Conservation (phyloP, 176 grass and related monocot genomes). For the Elymus sibiricus region DNA sequence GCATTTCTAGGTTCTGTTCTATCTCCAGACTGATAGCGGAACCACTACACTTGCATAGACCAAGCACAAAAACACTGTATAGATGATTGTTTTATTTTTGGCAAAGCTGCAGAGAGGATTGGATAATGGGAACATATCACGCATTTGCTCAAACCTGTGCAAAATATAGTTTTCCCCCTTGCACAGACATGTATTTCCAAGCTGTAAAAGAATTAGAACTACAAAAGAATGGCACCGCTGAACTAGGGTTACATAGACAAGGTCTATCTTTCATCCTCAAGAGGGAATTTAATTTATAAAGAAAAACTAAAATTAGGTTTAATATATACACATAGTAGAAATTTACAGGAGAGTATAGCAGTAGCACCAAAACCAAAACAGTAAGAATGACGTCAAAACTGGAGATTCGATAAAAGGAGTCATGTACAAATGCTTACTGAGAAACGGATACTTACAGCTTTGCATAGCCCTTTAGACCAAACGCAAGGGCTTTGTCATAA, state of each 20-base stretch:
- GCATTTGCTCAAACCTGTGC: neutral
- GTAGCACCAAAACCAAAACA: neutral
- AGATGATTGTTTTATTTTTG: neutral
- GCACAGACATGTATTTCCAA: neutral
- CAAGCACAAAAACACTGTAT: neutral
- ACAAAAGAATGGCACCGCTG: neutral
- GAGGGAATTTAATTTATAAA: neutral
- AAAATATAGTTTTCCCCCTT: neutral
- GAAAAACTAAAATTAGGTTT: neutral
- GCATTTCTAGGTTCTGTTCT: neutral
- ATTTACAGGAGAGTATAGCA: neutral
- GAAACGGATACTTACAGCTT: constrained; percentile 64
- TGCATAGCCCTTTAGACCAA: constrained; percentile 97
- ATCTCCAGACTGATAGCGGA: neutral
- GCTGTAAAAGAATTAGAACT: neutral
- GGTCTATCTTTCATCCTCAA: neutral
- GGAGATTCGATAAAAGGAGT: constrained; percentile 13
- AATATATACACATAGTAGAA: neutral
- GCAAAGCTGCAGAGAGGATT: neutral
- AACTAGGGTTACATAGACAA: constrained; percentile 1
- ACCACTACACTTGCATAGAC: constrained; percentile 14
- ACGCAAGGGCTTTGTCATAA: constrained; percentile 90
- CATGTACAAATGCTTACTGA: constrained; percentile 15
- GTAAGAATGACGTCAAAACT: constrained; percentile 8
- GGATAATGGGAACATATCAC: constrained; percentile 17